These are phyloP conservation scores for Cylindrotheca fusiformis DNA, from an alignment of 108 stramenopile species.

Conservation along the genomic window DNA sequence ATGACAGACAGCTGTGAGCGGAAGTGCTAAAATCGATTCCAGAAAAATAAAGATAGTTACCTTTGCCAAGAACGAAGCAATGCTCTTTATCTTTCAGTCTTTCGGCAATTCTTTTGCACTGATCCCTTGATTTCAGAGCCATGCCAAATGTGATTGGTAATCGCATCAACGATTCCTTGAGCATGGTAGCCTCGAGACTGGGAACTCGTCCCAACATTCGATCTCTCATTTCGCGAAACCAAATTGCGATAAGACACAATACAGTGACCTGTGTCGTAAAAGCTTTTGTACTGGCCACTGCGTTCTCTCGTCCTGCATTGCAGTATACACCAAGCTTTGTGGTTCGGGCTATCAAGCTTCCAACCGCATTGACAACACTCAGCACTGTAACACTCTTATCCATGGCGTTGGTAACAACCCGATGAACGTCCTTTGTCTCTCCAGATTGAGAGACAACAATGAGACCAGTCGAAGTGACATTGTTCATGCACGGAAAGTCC, in stretches of 20 bases:
- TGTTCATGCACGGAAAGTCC: slow-evolving; percentile 70
- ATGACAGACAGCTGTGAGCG: neutral
- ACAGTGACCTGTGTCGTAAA: slow-evolving; percentile 99
- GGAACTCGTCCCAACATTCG: slow-evolving; percentile 52
- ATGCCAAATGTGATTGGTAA: slow-evolving; percentile 98
- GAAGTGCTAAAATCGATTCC: neutral
- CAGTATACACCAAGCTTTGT: slow-evolving; percentile 98
- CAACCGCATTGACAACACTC: slow-evolving; percentile 97
- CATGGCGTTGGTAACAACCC: slow-evolving; percentile 84
- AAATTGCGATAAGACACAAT: slow-evolving; percentile 92
- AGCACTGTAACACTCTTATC: slow-evolving; percentile 83
- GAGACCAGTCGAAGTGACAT: slow-evolving; percentile 63
- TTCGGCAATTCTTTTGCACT: slow-evolving; percentile 84
- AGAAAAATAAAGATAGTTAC: slow-evolving; percentile 19
- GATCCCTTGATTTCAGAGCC: slow-evolving; percentile 85
- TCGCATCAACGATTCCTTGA: slow-evolving; percentile 93
- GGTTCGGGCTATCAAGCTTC: slow-evolving; percentile 94
- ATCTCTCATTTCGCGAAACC: slow-evolving; percentile 91
- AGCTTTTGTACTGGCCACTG: slow-evolving; percentile 99
- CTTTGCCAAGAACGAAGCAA: slow-evolving; percentile 96
- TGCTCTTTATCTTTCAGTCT: slow-evolving; percentile 89
- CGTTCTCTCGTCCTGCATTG: slow-evolving; percentile 98
- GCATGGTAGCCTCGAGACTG: slow-evolving; percentile 41
- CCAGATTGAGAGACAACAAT: slow-evolving; percentile 96
- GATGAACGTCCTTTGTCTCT: slow-evolving; percentile 97